These are phyloP conservation scores for Colletotrichum ledebouriae DNA, from an alignment of 2,329 filamentous ascomycete species.

Conservation along the genomic window DNA sequence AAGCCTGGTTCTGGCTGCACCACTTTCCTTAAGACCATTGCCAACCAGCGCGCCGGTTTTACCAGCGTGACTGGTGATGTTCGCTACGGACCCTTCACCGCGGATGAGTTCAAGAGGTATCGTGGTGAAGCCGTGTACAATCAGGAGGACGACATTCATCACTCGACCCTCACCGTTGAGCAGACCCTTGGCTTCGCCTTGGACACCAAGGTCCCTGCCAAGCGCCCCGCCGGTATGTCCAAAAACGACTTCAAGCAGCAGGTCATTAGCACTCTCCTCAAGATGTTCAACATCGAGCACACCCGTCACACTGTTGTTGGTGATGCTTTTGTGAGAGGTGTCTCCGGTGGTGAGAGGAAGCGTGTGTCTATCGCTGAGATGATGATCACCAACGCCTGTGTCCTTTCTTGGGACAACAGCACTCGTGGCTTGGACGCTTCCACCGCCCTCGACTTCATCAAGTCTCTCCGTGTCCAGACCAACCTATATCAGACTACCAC, in stretches of 20 bases:
- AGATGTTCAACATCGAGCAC: conserved; percentile 96
- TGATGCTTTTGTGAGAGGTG: conserved; percentile 82
- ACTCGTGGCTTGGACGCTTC: conserved; percentile 78
- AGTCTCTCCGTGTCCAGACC: conserved; percentile 82
- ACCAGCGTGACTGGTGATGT: conserved; percentile 76
- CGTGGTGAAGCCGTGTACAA: conserved; percentile 89
- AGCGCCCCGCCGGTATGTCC: conserved; percentile 80
- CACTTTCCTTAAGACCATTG: conserved; percentile 76
- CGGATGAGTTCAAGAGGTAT: conserved; percentile 79
- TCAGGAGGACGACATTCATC: conserved; percentile 87
- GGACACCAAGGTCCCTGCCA: conserved; percentile 86
- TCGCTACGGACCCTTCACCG: conserved; percentile 79
- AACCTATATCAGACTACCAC: conserved; percentile 87
- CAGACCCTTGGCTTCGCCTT: conserved; percentile 89
- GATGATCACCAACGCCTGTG: conserved; percentile 79
- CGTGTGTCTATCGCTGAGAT: conserved; percentile 87
- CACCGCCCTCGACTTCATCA: conserved; percentile 75
- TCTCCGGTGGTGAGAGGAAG: conserved; percentile 84
- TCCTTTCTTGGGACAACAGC: conserved; percentile 82
- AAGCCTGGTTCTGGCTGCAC: conserved; percentile 81
- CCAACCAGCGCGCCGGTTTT: conserved; percentile 73
- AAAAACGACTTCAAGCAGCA: conserved; percentile 82
- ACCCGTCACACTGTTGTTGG: conserved; percentile 88
- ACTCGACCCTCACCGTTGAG: conserved; percentile 86
- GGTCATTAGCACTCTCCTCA: conserved; percentile 80